A percentile compares a stretch with the other conserved stretches of the same genome.
Conservation (phyloP, 139 green algal genomes). For the Limnomonas spitsbergensis region DNA sequence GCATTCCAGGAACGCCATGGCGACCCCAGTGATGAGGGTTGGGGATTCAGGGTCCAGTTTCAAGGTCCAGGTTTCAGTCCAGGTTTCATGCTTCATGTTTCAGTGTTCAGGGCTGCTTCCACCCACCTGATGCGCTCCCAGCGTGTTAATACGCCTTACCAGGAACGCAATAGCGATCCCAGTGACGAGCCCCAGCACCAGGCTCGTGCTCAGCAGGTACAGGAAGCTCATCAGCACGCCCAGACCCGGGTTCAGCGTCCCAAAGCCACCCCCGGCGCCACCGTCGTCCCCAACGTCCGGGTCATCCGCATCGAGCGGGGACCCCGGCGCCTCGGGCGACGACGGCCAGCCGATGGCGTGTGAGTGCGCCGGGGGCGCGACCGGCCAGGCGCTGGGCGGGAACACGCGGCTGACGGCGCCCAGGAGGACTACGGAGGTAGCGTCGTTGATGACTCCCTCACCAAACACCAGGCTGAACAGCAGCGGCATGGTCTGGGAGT, state of each 20-base stretch:
- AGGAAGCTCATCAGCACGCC: constrained; percentile 31
- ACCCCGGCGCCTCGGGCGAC: no score
- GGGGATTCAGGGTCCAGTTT: no score
- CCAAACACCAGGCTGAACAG: constrained; percentile 90
- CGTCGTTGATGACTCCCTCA: constrained; percentile 92
- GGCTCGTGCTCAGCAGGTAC: constrained; percentile 36
- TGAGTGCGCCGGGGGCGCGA: no score
- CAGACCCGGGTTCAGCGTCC: constrained; percentile 4
- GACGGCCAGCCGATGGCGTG: no score
- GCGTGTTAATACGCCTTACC: constrained; percentile 5
- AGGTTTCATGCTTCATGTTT: no score
- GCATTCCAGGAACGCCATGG: no score
- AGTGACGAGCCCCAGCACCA: constrained; percentile 31
- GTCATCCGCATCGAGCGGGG: no score
- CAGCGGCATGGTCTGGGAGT: constrained; percentile 50
- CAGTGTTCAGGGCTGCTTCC: no score
- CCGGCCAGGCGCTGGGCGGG: not conserved
- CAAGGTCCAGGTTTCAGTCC: no score
- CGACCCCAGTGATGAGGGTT: no score
- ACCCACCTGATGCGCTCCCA: not conserved
- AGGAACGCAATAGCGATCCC: constrained; percentile 36
- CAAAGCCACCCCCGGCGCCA: not conserved
- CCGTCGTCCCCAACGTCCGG: not conserved
- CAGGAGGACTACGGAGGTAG: constrained; percentile 82
- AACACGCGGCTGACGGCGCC: constrained; percentile 47